A percentile compares a stretch with the other conserved stretches of the same genome.
phyloP scores from a whole-genome alignment of 2,329 filamentous ascomycete genomes.

The Claviceps sp. region DNA sequence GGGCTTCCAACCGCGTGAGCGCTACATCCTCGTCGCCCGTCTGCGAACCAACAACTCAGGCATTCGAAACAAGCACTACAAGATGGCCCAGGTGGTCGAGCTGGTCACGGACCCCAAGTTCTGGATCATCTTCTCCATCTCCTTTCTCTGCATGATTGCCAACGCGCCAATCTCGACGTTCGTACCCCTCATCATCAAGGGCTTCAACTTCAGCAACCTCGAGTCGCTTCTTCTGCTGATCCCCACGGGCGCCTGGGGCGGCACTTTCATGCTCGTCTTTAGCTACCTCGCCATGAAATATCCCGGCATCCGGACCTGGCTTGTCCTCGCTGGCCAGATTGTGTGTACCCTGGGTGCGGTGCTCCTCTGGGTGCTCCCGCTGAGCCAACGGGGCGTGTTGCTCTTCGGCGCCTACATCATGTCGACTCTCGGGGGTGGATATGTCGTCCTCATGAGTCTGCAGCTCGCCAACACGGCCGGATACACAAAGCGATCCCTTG shows the following conservation, averaged over 20 bases:
- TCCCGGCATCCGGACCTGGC: background rate
- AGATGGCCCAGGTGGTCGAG: conserved; percentile 30
- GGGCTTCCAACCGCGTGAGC: conserved; percentile 32
- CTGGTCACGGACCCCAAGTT: conserved; percentile 24
- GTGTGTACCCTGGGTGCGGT: background rate
- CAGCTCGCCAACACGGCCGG: conserved; percentile 14
- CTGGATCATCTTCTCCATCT: conserved; percentile 42
- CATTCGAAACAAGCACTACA: conserved; percentile 16
- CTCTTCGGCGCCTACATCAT: background rate
- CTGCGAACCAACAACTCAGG: conserved; percentile 18
- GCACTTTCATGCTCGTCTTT: background rate
- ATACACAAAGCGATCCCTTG: conserved; percentile 4
- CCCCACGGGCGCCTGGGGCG: conserved; percentile 24
- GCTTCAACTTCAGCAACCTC: conserved; percentile 17
- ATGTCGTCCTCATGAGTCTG: background rate
- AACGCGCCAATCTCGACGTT: conserved; percentile 29
- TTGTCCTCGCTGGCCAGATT: background rate
- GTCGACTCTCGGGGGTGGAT: background rate
- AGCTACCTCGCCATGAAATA: background rate
- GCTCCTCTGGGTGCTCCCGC: background rate
- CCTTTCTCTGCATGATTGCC: conserved; percentile 26
- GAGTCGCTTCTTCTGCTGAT: conserved; percentile 35
- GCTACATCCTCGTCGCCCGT: conserved; percentile 30
- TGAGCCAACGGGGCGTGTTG: background rate
- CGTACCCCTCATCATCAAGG: conserved; percentile 16